Evolutionary conservation across 2,329 filamentous ascomycete genomes (phyloP), one percentile per base, ranked within the genome.

Genomic region (Penicillium rolfsii): DNA sequence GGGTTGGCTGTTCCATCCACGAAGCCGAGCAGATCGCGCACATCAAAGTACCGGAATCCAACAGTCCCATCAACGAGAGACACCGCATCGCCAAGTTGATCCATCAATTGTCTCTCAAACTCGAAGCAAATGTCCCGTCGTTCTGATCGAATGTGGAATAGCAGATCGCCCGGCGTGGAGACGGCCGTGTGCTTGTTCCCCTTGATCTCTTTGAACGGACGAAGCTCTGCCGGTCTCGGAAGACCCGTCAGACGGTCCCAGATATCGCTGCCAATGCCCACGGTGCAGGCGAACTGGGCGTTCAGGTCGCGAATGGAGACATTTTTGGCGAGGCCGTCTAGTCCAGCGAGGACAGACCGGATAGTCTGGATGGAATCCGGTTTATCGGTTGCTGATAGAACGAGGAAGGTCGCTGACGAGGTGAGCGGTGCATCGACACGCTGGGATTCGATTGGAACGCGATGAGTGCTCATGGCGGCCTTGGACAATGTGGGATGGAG

Each of bases 1-100:
- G 85, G 85, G 63, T 87, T 87, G 2, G 85, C 85, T 0, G 84
- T 87, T 16, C 85, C 85, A 59, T 87, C 85, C 3, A 87, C 83
- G 55, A 87, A 87, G 0, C 85, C 85, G 0, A 87, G 78, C 0
- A 87, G 78, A 61, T 87, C 84, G 1, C 85, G 82, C 0, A 82
- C 79, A 62, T 87, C 85, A 60, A 86, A 86, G 70, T 87, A 87
- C 3, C 85, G 81, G 70, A 87, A 87, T 0, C 85, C 85, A 0
- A 78, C 74, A 0, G 85, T 87, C 57, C 81, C 81, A 54, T 87
- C 85, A 1, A 81, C 75, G 0, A 85, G 77, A 0, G 66, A 69
- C 11, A 86, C 80, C 0, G 81, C 62, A 46, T 80, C 79, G 0
- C 81, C 82, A 0, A 87, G 76, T 1, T 69, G 64, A 14, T 81